Evolutionary conservation across 345 rosid species (phyloP).

Genomic region (Melaleuca quinquenervia): DNA sequence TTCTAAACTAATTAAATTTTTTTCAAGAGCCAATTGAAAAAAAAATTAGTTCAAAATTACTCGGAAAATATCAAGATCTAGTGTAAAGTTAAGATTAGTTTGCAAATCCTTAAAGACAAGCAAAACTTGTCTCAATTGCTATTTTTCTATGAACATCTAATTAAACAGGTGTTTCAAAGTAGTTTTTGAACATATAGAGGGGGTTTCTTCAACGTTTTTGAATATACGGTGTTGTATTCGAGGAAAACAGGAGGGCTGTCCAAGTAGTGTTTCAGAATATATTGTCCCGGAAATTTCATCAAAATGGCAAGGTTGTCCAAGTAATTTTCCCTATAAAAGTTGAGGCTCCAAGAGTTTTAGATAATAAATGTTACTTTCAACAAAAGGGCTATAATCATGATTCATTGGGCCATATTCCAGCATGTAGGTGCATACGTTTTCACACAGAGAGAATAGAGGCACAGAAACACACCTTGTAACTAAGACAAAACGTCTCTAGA

Average conservation of each 20-base stretch:
- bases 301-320: neutral
- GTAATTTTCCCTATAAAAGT: neutral
- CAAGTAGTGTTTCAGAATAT: neutral
- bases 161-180: neutral
- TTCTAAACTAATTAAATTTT: neutral
- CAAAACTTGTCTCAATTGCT: neutral
- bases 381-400: neutral
- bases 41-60: neutral
- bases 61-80: neutral
- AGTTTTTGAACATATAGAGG: neutral
- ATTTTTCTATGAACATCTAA: neutral
- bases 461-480: conserved; percentile 61
- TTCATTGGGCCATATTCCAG: neutral
- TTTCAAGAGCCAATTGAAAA: neutral
- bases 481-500: conserved; percentile 90
- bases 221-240: neutral
- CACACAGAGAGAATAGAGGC: neutral
- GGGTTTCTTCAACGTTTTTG: neutral
- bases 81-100: neutral
- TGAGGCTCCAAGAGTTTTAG: neutral
- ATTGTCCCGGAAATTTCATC: neutral
- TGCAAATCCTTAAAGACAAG: neutral
- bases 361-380: neutral
- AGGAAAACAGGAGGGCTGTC: neutral
- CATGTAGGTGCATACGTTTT: neutral